phyloP scores from a whole-genome alignment of 345 rosid genomes.

The Camelina laxa region DNA sequence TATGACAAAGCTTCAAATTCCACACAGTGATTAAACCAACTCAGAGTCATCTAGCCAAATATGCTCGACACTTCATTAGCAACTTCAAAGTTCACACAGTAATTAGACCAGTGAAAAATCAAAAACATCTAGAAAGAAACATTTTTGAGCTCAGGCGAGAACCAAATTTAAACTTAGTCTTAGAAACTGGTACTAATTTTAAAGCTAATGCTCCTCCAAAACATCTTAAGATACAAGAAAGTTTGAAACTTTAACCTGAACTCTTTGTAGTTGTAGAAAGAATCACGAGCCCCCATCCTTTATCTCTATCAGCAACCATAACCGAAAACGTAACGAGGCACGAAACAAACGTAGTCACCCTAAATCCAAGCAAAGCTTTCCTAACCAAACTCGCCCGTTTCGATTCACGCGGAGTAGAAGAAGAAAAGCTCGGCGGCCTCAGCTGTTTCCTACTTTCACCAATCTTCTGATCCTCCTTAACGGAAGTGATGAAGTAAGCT shows the following conservation, averaged over 20 bases:
- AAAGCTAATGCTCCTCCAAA: not conserved
- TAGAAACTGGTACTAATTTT: not conserved
- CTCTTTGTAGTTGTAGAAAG: slow-evolving; percentile 79
- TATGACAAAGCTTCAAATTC: not conserved
- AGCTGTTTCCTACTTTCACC: slow-evolving; percentile 45
- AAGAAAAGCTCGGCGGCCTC: slow-evolving; percentile 42
- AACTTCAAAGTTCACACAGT: not conserved
- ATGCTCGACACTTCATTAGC: not conserved
- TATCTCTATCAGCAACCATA: slow-evolving; percentile 47
- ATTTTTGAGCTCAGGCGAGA: not conserved
- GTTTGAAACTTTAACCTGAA: slow-evolving; percentile 61
- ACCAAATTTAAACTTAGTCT: not conserved
- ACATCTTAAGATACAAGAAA: not conserved
- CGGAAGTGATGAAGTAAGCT: slow-evolving; percentile 28
- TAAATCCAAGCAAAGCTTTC: slow-evolving; percentile 57
- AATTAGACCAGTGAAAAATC: not conserved
- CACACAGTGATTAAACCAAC: not conserved
- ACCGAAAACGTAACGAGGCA: slow-evolving; percentile 77
- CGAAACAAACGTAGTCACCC: slow-evolving; percentile 64
- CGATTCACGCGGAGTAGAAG: slow-evolving; percentile 48
- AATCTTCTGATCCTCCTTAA: slow-evolving; percentile 39
- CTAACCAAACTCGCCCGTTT: slow-evolving; percentile 52
- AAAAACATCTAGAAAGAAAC: not conserved
- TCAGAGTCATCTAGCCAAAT: not conserved
- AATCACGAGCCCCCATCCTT: slow-evolving; percentile 47